Percentiles rank a stretch among this genome's conserved stretches.
Evolutionary conservation across 257 asterid species (phyloP).

Genomic region (Penstemon barbatus): DNA sequence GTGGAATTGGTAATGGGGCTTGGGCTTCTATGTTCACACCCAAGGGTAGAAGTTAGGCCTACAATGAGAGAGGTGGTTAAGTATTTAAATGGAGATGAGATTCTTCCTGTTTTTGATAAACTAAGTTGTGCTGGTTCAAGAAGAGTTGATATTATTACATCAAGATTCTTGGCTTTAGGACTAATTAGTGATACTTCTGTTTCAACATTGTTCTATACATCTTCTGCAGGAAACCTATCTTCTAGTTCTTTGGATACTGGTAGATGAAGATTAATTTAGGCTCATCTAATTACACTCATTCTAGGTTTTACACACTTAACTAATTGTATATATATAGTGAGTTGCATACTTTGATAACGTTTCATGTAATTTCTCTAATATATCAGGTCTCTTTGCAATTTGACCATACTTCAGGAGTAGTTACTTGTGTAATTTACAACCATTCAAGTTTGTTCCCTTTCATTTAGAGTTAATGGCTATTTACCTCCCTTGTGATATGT

Average conservation of each 20-base stretch:
- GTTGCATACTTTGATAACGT: too few relatives aligned
- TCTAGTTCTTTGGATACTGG: conserved; percentile 40
- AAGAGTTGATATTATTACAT: conserved; percentile 36
- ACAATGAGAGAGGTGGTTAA: conserved; percentile 51
- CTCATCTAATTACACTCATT: too few relatives aligned
- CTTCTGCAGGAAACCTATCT: conserved; percentile 44
- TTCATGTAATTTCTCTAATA: too few relatives aligned
- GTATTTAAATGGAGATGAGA: conserved; percentile 50
- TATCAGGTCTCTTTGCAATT: too few relatives aligned
- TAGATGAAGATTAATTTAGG: conserved; percentile 32
- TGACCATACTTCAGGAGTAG: too few relatives aligned
- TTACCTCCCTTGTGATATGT: too few relatives aligned
- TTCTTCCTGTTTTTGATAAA: conserved; percentile 40
- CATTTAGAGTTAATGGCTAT: too few relatives aligned
- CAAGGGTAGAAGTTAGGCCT: conserved; percentile 52
- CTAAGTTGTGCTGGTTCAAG: conserved; percentile 40
- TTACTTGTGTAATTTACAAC: too few relatives aligned
- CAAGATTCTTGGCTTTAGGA: conserved; percentile 41
- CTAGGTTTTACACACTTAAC: too few relatives aligned
- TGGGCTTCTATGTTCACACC: conserved; percentile 73
- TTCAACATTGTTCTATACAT: conserved; percentile 32
- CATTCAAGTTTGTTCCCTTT: too few relatives aligned
- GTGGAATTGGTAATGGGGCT: conserved; percentile 60
- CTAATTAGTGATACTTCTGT: conserved; percentile 15
- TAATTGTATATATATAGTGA: too few relatives aligned